phyloP scores from a whole-genome alignment of 352 stramenopile genomes.

The Phytophthora pistaciae region DNA sequence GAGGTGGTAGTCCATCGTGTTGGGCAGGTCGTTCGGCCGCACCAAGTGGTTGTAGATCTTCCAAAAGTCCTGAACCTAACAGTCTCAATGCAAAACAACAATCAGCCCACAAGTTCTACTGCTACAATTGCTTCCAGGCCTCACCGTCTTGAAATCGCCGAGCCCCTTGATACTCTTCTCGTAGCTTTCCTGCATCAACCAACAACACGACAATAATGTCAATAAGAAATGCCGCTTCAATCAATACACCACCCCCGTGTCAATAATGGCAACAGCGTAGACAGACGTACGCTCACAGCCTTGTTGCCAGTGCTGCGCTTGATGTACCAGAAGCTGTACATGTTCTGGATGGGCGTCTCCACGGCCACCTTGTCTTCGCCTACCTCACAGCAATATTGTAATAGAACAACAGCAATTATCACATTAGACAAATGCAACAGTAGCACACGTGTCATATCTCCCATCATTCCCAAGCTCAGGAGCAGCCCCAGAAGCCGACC shows the following conservation, averaged over 20 bases:
- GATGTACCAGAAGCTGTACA: slow-evolving; percentile 92
- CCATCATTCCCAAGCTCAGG: slow-evolving; percentile 4
- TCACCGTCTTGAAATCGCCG: slow-evolving; percentile 91
- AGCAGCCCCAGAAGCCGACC: background rate
- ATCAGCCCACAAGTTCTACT: slow-evolving; percentile 6
- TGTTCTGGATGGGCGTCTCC: slow-evolving; percentile 88
- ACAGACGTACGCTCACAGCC: slow-evolving; percentile 60
- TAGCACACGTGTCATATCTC: slow-evolving; percentile 8
- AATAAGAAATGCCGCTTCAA: slow-evolving; percentile 4
- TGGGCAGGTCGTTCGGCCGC: slow-evolving; percentile 90
- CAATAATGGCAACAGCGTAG: background rate
- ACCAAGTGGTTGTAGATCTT: slow-evolving; percentile 94
- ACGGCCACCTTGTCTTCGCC: slow-evolving; percentile 36
- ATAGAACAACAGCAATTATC: slow-evolving; percentile 15
- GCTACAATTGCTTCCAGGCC: slow-evolving; percentile 1
- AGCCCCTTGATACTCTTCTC: slow-evolving; percentile 96
- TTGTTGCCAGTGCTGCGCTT: slow-evolving; percentile 89
- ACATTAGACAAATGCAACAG: slow-evolving; percentile 4
- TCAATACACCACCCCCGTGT: background rate
- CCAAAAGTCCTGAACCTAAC: slow-evolving; percentile 93
- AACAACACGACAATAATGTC: slow-evolving; percentile 3
- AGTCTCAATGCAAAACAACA: background rate
- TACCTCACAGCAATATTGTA: slow-evolving; percentile 22
- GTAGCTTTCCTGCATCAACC: slow-evolving; percentile 83
- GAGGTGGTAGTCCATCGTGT: slow-evolving; percentile 93